phyloP scores from a whole-genome alignment of 2,329 filamentous ascomycete species.

The Cytospora mali region DNA sequence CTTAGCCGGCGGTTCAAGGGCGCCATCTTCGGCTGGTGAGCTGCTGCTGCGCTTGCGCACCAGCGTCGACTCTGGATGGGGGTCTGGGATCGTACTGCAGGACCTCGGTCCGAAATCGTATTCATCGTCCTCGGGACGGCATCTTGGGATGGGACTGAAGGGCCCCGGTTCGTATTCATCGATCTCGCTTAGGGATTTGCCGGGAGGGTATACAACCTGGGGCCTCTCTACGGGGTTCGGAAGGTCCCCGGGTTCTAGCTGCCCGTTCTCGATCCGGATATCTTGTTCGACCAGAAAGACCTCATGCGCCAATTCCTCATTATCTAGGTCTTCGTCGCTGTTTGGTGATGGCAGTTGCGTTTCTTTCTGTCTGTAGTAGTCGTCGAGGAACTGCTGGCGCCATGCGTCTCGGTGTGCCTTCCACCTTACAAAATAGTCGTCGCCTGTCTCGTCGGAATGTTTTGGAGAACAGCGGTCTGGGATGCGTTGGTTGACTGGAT shows the following conservation, averaged over 20 bases:
- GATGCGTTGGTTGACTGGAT: neutral
- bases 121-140: neutral
- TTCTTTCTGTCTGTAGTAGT: neutral
- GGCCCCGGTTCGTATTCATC: neutral
- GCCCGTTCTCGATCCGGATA: slow-evolving; percentile 2
- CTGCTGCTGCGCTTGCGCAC: neutral
- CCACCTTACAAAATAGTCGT: neutral
- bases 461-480: neutral
- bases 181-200: slow-evolving; percentile 14
- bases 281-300: neutral
- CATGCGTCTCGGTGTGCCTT: slow-evolving; percentile 1
- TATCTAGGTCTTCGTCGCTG: neutral
- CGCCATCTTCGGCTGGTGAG: neutral
- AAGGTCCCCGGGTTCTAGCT: slow-evolving; percentile 1
- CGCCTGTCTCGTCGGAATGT: neutral
- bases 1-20: neutral
- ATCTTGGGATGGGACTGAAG: neutral
- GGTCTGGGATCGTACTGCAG: neutral
- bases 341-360: neutral
- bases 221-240: neutral
- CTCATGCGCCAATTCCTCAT: neutral
- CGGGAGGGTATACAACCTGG: neutral
- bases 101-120: neutral
- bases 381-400: slow-evolving; percentile 9
- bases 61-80: neutral